Percentiles rank a stretch among this genome's conserved stretches.
phyloP scores from a whole-genome alignment of 176 grass and related monocot species.

The Carex pumila region DNA sequence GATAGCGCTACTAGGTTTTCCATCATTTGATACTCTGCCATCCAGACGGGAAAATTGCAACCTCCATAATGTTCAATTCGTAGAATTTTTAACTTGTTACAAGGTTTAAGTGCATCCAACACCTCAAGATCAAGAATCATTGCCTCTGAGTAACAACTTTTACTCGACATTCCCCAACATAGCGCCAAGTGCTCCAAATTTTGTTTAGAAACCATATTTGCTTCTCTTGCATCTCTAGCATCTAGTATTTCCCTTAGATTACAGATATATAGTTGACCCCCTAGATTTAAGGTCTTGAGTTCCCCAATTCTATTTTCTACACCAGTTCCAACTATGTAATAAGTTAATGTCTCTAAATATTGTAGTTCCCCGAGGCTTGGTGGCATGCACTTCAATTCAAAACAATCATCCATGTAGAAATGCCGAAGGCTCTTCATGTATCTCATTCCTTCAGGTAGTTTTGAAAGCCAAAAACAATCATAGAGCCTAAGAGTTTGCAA shows the following conservation, averaged over 20 bases:
- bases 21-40: neutral
- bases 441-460: conserved; percentile 26
- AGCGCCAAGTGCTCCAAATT: neutral
- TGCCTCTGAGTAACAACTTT: too few relatives aligned
- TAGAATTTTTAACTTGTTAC: too few relatives aligned
- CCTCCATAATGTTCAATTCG: too few relatives aligned
- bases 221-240: conserved; percentile 4
- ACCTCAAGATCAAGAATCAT: too few relatives aligned
- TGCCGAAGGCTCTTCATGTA: conserved; percentile 22
- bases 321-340: neutral
- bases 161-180: neutral
- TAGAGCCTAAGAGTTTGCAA: neutral
- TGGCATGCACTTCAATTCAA: neutral
- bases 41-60: too few relatives aligned
- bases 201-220: neutral
- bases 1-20: too few relatives aligned
- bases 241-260: neutral
- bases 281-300: conserved; percentile 21
- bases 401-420: neutral
- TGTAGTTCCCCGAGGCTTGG: neutral
- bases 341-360: conserved; percentile 1
- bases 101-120: too few relatives aligned
- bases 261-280: neutral
- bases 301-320: conserved; percentile 16
- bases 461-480: too few relatives aligned